Conservation (phyloP, 345 rosid species). For the Eucalyptus albens region DNA sequence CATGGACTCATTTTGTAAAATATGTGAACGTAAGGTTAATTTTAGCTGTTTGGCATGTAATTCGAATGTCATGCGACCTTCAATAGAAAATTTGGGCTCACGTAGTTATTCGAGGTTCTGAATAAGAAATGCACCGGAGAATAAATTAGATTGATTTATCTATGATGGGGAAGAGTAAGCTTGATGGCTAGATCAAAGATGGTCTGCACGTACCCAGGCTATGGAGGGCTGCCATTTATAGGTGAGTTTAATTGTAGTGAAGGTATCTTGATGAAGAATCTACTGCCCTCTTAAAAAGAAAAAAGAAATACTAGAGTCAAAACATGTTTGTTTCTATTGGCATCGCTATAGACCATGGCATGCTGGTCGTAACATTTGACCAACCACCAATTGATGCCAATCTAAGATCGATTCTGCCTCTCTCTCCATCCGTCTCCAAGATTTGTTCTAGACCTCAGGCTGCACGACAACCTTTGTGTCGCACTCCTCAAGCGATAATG, state of each 20-base stretch:
- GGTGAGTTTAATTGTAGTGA: accelerated
- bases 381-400: no score
- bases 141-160: neutral
- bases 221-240: neutral
- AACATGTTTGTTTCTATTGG: no score
- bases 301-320: no score
- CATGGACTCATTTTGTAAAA: neutral
- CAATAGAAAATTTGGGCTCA: neutral
- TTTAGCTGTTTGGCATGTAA: accelerated
- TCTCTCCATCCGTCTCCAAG: neutral
- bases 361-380: neutral
- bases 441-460: neutral
- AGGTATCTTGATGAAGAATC: accelerated
- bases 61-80: neutral
- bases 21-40: neutral
- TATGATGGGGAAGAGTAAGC: accelerated
- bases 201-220: accelerated
- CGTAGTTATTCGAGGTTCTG: accelerated
- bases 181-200: neutral
- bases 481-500: accelerated
- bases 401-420: no score
- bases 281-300: no score
- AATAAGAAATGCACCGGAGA: accelerated
- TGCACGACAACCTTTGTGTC: accelerated
- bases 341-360: accelerated